Evolutionary conservation across 2,329 filamentous ascomycete genomes (phyloP), one percentile per base, ranked within the genome.

Genomic region (Nothophoma quercina): DNA sequence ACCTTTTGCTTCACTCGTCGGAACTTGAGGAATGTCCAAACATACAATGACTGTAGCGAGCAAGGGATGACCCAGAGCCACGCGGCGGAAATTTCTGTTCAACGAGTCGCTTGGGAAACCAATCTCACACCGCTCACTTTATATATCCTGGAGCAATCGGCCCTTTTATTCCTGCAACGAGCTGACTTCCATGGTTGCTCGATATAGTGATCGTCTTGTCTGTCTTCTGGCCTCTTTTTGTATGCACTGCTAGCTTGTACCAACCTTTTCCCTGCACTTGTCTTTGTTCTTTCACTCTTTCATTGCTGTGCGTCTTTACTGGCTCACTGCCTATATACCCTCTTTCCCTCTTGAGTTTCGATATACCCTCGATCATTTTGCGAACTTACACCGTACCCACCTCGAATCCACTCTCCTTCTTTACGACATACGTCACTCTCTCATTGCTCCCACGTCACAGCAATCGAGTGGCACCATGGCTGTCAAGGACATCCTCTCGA

Each of bases 41-140:
- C 21, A 54, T 50, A 51, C 43, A 64, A 62, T 67, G 57, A 66
- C 50, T 55, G 43, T 48, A 45, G 32, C 35, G 57, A 55, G 69
- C 63, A 73, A 72, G 70, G 70, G 72, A 68, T 70, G 57, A 50
- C 33, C 33, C 33, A 58, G 35, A 55, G 48, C 58, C 58, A 60
- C 53, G 50, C 46, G 56, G 47, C 36, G 33, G 47, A 52, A 51
- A 53, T 35, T 48, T 48, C 33, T 59, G 52, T 59, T 41, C 55
- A 55, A 44, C 38, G 44, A 58, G 55, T 63, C 60, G 54, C 59
- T 65, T 59, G 52, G 59, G 56, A 60, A 61, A 62, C 52, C 41
- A 52, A 51, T 47, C 56, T 61, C 50, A 63, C 52, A 35, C 47
- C 48, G 41, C 46, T 55, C 26, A 42, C 22, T 51, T 16, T 41